Base-by-base conservation (phyloP, 2,329 filamentous ascomycete genomes). In the Trichoderma koningiopsis region DNA sequence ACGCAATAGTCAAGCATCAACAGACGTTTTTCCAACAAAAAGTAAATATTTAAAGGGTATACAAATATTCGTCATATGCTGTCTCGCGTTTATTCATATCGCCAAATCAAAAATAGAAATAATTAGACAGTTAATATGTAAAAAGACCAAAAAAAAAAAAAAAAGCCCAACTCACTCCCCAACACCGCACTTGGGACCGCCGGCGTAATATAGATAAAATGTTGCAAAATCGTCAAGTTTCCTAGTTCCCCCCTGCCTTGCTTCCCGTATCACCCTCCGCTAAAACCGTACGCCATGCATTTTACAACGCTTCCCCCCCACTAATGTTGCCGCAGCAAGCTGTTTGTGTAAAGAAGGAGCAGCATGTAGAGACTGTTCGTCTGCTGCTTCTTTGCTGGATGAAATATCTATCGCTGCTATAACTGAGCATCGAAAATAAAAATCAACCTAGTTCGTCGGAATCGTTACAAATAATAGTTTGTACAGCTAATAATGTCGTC, bases 201-300 rank as follows among this genome's bases (percentile, higher is more conserved):
- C 27, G 27, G n/a, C 62, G 24, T 40, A 19, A 40, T 19, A 57
- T 33, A 27, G 1, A 33, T n/a, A 22, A 19, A 33, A 33, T 52
- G 13, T 33, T 56, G 19, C 47, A 55, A 61, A 61, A n/a, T 27
- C 35, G 19, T 56, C 52, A 40, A 65, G 52, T 56, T 57, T 65
- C 55, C 62, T 13, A n/a, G n/a, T 47, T 33, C 14, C 62, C 16
- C 37, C 53, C 33, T 47, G 19, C 14, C 53, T 5, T 49, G 19
- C 11, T 29, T n/a, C n/a, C 35, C 8, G 6, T 29, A 10, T 35
- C 53, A 35, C 62, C n/a, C 22, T 43, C 61, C 29, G 31, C 55
- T 43, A 40, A 31, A 63, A 66, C 62, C 62, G 53, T 57, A 66
- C 62, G 62, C 62, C 62, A 49, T 57, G 62, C 62, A 53, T 55